These are phyloP conservation scores for Salvia rosmarinus DNA, from an alignment of 257 asterid species.

Conservation along the genomic window DNA sequence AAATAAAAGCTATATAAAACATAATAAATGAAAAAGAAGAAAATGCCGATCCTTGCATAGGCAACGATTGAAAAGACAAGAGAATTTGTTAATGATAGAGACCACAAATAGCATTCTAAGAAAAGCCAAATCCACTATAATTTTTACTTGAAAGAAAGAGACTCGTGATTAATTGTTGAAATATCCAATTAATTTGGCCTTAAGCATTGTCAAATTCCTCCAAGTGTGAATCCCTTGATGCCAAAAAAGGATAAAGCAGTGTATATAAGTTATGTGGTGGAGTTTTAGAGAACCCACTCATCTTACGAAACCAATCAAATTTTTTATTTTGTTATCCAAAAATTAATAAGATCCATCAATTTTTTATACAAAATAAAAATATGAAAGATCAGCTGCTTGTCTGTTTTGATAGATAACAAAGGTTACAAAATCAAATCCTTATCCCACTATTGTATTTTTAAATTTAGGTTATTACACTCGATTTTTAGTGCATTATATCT, in stretches of 20 bases:
- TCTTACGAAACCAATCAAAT: not conserved
- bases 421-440: too few species aligned
- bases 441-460: too few species aligned
- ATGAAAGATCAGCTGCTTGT: too few species aligned
- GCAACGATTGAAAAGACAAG: slow-evolving; percentile 22
- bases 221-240: slow-evolving; percentile 28
- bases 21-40: too few species aligned
- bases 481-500: too few species aligned
- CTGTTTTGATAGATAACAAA: too few species aligned
- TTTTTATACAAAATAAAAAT: too few species aligned
- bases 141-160: slow-evolving; percentile 27
- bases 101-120: slow-evolving; percentile 22
- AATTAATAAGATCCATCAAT: too few species aligned
- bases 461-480: too few species aligned
- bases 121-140: slow-evolving; percentile 27
- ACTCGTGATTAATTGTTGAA: not conserved
- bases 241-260: not conserved
- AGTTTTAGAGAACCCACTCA: slow-evolving; percentile 26
- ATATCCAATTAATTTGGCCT: not conserved
- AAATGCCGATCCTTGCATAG: too few species aligned
- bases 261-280: slow-evolving; percentile 23
- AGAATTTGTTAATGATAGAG: slow-evolving; percentile 28
- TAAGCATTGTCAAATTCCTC: slow-evolving; percentile 6
- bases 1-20: too few species aligned
- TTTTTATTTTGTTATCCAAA: too few species aligned